phyloP scores from a whole-genome alignment of 805 yeast genomes.

The Wickerhamiella shivajii region DNA sequence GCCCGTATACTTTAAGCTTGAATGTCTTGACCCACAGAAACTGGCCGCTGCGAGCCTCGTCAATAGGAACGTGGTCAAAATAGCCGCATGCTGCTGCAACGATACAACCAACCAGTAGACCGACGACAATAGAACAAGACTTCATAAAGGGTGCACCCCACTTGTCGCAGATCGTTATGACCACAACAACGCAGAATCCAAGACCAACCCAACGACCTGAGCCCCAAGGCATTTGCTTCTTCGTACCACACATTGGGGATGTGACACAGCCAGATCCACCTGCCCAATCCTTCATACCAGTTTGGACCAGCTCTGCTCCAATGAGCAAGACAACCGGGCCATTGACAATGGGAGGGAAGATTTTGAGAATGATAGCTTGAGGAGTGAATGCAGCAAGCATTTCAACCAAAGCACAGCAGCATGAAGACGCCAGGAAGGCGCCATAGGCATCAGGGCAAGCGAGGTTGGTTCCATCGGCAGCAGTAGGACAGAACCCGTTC shows the following conservation, averaged over 20 bases:
- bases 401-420: slow-evolving; percentile 62
- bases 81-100: slow-evolving; percentile 87
- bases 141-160: slow-evolving; percentile 93
- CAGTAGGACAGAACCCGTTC: slow-evolving; percentile 50
- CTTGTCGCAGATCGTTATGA: slow-evolving; percentile 63
- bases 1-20: slow-evolving; percentile 62
- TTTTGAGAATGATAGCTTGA: slow-evolving; percentile 46
- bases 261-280: slow-evolving; percentile 55
- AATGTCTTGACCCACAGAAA: slow-evolving; percentile 84
- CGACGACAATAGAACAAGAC: slow-evolving; percentile 81
- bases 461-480: slow-evolving; percentile 45
- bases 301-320: slow-evolving; percentile 51
- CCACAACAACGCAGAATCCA: slow-evolving; percentile 66
- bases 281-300: slow-evolving; percentile 74
- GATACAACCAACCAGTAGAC: slow-evolving; percentile 75
- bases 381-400: slow-evolving; percentile 65
- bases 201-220: slow-evolving; percentile 76
- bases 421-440: slow-evolving; percentile 68
- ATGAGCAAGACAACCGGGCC: slow-evolving; percentile 85
- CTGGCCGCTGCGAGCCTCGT: slow-evolving; percentile 64
- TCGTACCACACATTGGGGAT: slow-evolving; percentile 16
- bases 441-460: slow-evolving; percentile 91
- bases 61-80: slow-evolving; percentile 43
- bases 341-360: slow-evolving; percentile 83
- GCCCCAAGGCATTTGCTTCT: slow-evolving; percentile 54